Percentiles rank a stretch among this genome's conserved stretches.
Evolutionary conservation across 352 stramenopile species (phyloP).

Genomic region (Phytophthora ramorum): DNA sequence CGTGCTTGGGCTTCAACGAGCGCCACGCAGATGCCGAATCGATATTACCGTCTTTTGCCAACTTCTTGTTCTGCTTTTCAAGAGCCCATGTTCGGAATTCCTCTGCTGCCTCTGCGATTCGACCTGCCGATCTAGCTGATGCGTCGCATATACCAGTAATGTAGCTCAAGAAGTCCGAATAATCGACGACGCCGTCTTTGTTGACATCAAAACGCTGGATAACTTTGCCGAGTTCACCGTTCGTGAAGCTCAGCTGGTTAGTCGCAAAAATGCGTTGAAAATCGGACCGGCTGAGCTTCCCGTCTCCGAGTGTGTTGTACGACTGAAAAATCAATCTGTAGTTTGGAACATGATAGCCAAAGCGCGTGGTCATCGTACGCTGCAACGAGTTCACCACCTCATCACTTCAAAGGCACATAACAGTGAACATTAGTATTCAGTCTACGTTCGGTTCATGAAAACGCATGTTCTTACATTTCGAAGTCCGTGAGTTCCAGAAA

Average conservation of each 20-base stretch:
- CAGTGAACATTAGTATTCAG: not conserved
- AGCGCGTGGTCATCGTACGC: constrained; percentile 70
- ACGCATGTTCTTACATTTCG: constrained; percentile 61
- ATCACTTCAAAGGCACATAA: constrained; percentile 45
- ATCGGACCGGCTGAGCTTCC: constrained; percentile 67
- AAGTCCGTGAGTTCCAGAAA: constrained; percentile 82
- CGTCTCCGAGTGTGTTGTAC: constrained; percentile 75
- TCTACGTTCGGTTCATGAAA: not conserved
- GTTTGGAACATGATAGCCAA: constrained; percentile 67
- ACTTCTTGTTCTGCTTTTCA: constrained; percentile 79
- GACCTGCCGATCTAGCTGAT: constrained; percentile 52
- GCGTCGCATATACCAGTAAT: constrained; percentile 79
- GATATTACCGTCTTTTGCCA: constrained; percentile 82
- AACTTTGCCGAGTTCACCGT: constrained; percentile 76
- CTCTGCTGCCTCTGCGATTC: constrained; percentile 70
- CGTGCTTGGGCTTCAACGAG: constrained; percentile 62
- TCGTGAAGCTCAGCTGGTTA: constrained; percentile 77
- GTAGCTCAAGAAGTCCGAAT: constrained; percentile 81
- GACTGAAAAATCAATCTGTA: constrained; percentile 83
- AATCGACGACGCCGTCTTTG: constrained; percentile 79
- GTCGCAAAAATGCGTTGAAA: constrained; percentile 76
- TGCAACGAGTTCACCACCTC: constrained; percentile 70
- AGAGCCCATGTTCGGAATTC: constrained; percentile 73
- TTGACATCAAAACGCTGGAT: constrained; percentile 86
- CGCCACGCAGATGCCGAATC: constrained; percentile 81